Conservation (phyloP, 129 eudicot species). For the Pseudognaphalium luteoalbum region DNA sequence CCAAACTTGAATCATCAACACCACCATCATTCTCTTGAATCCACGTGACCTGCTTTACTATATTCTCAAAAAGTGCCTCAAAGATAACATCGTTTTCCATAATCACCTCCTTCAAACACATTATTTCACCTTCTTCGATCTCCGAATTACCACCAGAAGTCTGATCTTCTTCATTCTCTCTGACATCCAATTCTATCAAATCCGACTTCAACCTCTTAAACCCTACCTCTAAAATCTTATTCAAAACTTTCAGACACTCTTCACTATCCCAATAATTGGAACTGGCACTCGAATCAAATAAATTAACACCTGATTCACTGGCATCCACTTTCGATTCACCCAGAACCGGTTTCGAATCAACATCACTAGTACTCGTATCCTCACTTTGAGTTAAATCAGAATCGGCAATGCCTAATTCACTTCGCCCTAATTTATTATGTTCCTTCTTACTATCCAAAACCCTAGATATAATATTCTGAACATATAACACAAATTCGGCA, state of each 20-base stretch:
- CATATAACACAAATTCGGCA: conserved; percentile 67
- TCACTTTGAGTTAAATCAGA: conserved; percentile 11
- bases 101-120: conserved; percentile 57
- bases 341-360: conserved; percentile 16
- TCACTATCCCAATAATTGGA: conserved; percentile 19
- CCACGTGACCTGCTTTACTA: conserved; percentile 55
- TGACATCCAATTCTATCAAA: conserved; percentile 46
- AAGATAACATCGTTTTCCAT: conserved; percentile 66
- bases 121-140: conserved; percentile 58
- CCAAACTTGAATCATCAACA: conserved; percentile 58
- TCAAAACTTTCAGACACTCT: conserved; percentile 48
- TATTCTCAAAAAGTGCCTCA: conserved; percentile 65
- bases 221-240: conserved; percentile 57
- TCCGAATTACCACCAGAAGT: conserved; percentile 27
- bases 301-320: conserved; percentile 7
- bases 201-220: conserved; percentile 66
- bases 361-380: conserved; percentile 7
- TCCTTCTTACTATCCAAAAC: conserved; percentile 36
- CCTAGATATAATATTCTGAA: conserved; percentile 54
- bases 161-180: conserved; percentile 36
- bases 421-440: conserved; percentile 28
- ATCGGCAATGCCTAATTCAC: conserved; percentile 24
- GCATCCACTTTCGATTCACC: conserved; percentile 20
- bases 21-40: conserved; percentile 28
- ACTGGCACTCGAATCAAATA: conserved; percentile 8